Base-by-base conservation (phyloP, 2,329 filamentous ascomycete genomes). In the Colletotrichum higginsianum region DNA sequence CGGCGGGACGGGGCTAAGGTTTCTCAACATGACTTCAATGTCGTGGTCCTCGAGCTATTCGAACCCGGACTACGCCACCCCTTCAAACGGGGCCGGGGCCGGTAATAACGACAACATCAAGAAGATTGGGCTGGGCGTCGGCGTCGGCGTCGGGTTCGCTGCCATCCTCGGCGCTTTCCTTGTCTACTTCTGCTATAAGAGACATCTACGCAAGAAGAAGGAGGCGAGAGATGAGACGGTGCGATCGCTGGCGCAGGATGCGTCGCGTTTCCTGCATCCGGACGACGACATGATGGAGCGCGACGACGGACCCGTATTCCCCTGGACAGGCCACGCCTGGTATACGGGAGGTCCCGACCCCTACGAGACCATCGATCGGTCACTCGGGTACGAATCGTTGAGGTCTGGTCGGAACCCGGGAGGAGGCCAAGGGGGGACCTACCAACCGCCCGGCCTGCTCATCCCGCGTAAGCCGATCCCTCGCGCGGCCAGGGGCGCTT, bases 131-230 rank as follows among this genome's bases (percentile, higher is more conserved):
- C 82, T 94, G 0, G 91, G 91, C 0, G 81, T 92, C 2, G 92
- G 92, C 0, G 78, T 94, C 1, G 91, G 92, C 1, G 80, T 94
- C 1, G 92, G 91, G 1, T 77, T 92, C 1, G 82, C 87, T 0
- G 82, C 88, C 1, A 76, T 89, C 2, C 72, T 90, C 11, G 79
- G 84, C 0, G 80, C 86, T 0, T 74, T 87, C 2, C 30, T 89
- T 12, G 65, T 87, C 23, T 86, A 81, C 66, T 82, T 88, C 65
- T 85, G 86, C 70, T 89, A 87, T n/a, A 85, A 86, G 73, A 84
- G 85, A 16, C 78, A 74, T 12, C 66, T 75, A 18, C 81, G 78
- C 42, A 74, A 76, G 55, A 76, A 77, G 73, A 75, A 76, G 58
- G 74, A 77, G 44, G 53, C 82, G 80, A 26, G 80, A 76, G 84